phyloP scores from a whole-genome alignment of 2,329 filamentous ascomycete species.

The Juglanconis oblonga region DNA sequence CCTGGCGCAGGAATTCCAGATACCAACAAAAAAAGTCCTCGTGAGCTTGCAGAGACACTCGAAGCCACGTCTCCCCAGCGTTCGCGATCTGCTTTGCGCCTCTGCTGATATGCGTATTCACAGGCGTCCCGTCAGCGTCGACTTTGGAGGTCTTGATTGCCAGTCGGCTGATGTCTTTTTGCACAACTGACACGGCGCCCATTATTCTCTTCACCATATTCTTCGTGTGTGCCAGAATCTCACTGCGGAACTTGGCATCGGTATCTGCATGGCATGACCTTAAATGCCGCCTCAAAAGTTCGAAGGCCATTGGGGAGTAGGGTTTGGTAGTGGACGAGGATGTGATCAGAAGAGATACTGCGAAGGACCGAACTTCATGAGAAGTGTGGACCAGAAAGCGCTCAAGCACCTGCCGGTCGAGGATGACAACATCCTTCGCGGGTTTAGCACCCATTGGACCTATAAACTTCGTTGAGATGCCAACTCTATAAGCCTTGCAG shows the following conservation, averaged over 20 bases:
- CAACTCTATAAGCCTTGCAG: conserved; percentile 8
- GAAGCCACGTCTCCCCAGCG: conserved; percentile 22
- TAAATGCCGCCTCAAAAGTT: conserved; percentile 62
- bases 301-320: conserved; percentile 61
- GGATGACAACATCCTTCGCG: conserved; percentile 25
- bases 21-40: conserved; percentile 73
- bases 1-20: conserved; percentile 64
- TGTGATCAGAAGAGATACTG: conserved; percentile 74
- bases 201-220: conserved; percentile 75
- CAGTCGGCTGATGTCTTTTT: conserved; percentile 38
- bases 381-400: conserved; percentile 54
- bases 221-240: conserved; percentile 71
- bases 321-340: conserved; percentile 73
- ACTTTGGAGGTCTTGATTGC: conserved; percentile 17
- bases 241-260: conserved; percentile 81
- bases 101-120: conserved; percentile 10
- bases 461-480: conserved; percentile 21
- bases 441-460: conserved; percentile 17
- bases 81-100: conserved; percentile 12
- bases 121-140: neutral
- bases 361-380: conserved; percentile 70
- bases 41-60: conserved; percentile 46
- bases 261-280: conserved; percentile 75
- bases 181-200: conserved; percentile 59
- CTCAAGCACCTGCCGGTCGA: conserved; percentile 45